Conservation (phyloP, 75 land plant species). For the Chamaecyparis obtusa region DNA sequence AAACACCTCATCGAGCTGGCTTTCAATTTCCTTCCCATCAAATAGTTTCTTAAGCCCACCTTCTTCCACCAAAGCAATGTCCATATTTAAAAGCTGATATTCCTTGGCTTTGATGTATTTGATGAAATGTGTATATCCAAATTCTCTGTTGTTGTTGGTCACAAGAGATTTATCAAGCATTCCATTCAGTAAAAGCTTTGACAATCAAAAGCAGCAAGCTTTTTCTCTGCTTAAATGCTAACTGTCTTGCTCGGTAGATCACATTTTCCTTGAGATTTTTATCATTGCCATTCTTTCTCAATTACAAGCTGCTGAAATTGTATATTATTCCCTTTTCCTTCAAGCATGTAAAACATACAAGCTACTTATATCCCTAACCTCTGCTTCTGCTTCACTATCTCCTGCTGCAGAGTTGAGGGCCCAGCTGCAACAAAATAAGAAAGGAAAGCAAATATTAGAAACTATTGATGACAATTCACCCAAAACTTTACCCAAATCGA, state of each 20-base stretch:
- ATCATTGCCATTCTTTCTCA: background rate
- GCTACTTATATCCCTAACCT: background rate
- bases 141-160: background rate
- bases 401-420: background rate
- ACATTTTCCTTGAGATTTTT: background rate
- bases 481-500: background rate
- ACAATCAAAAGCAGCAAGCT: background rate
- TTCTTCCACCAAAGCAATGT: background rate
- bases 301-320: background rate
- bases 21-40: slow-evolving; percentile 2
- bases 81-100: background rate
- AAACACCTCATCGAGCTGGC: background rate
- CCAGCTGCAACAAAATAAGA: background rate
- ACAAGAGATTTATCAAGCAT: background rate
- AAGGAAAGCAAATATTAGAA: background rate
- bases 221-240: background rate
- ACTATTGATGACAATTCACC: background rate
- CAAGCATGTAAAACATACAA: background rate
- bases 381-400: background rate
- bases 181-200: background rate
- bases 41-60: background rate
- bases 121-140: background rate
- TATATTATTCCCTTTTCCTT: background rate
- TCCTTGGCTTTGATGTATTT: background rate
- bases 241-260: background rate